Base-by-base conservation (phyloP, 148 eudicot species). In the Vaccinium myrtillus region DNA sequence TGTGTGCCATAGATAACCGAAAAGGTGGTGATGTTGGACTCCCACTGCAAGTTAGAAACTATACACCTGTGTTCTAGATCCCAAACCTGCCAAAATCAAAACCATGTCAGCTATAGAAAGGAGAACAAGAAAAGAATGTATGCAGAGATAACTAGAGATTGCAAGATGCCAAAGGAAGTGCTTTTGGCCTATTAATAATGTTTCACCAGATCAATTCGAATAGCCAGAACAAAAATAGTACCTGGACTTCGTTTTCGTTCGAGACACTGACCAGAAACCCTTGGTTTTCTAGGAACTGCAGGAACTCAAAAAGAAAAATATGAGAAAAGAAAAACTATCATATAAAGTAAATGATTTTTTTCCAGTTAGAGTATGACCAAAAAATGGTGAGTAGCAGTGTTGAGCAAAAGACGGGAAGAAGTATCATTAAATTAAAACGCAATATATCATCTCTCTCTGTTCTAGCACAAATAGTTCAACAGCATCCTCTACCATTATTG, bases 281-380 rank as follows among this genome's bases (percentile, higher is more conserved):
- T 93, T 93, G 99, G 87, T 97, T 97, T 85, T 95, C 91, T 86
- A 97, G 89, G 85, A 97, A 97, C 99, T 97, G 94, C 49, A 56
- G 59, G 73, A 81, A 25, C 81, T 55, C 19, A 61, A 80, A 85
- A 79, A 81, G n/a, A 81, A 55, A 74, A 51, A 58, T 15, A 27
- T 51, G 11, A 58, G 46, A 67, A 49, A 54, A 82, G 1, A 82
- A 75, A 43, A 56, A 27, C 1, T 30, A 82, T 50, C 4, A 81
- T 50, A 70, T 49, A 30, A 25, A 16, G 5, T 39, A 63, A 13
- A 65, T 18, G 19, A 48, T 48, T 54, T 85, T 43, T 69, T 27
- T 30, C 74, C 30, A n/a, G 58, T 59, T 48, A 21, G 67, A 61
- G 43, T 43, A 81, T 55, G 23, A 30, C 27, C 32, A 80, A 85